Evolutionary conservation across 1,139 yeast genomes (phyloP).

Genomic region (Scheffersomyces cryptocercus): DNA sequence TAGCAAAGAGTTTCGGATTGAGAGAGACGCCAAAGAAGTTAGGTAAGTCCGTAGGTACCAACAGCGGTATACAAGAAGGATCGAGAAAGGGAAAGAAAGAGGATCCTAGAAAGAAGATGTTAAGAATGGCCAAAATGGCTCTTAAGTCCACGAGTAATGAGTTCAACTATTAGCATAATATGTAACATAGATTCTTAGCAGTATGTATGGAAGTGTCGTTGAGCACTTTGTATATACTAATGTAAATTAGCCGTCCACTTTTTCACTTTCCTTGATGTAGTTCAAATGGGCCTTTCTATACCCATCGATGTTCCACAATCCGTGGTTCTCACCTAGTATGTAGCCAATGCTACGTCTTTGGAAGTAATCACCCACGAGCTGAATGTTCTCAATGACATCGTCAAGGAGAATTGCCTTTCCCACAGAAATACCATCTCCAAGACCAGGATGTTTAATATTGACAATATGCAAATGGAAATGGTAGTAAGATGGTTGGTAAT

Average conservation of each 20-base stretch:
- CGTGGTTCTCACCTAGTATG: slow-evolving; percentile 73
- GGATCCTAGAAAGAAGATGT: slow-evolving; percentile 69
- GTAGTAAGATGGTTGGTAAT: slow-evolving; percentile 94
- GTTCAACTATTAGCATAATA: slow-evolving; percentile 55
- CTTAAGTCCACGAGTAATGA: slow-evolving; percentile 65
- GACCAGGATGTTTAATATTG: slow-evolving; percentile 67
- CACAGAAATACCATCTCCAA: slow-evolving; percentile 67
- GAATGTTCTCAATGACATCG: slow-evolving; percentile 74
- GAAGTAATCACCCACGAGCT: slow-evolving; percentile 49
- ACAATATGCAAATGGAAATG: slow-evolving; percentile 95
- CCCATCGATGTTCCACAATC: slow-evolving; percentile 57
- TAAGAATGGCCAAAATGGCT: slow-evolving; percentile 74
- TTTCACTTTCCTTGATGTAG: not conserved
- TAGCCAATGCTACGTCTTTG: slow-evolving; percentile 48
- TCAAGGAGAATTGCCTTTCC: slow-evolving; percentile 86
- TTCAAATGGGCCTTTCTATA: slow-evolving; percentile 8
- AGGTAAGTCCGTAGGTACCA: slow-evolving; percentile 40
- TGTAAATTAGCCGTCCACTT: not conserved
- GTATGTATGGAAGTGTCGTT: too few relatives aligned
- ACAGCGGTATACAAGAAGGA: slow-evolving; percentile 19
- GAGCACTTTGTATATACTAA: slow-evolving; percentile 1
- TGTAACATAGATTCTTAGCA: too few relatives aligned
- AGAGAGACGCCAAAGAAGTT: slow-evolving; percentile 90
- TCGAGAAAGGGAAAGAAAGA: slow-evolving; percentile 48
- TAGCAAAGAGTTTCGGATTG: slow-evolving; percentile 91